Conservation (phyloP, 306 rosid genomes). For the Ormosia emarginata region DNA sequence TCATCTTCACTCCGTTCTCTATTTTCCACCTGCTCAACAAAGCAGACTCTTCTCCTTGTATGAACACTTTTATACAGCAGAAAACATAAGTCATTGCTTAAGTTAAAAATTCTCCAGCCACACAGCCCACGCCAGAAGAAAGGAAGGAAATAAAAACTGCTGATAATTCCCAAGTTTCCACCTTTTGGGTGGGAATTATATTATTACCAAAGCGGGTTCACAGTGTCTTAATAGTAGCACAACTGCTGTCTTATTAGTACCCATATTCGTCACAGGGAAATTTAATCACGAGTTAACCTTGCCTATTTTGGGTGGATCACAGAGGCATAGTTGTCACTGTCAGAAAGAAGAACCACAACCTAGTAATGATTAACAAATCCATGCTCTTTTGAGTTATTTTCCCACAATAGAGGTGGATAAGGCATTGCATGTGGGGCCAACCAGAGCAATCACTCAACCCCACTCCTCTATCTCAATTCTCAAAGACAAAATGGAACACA, state of each 20-base stretch:
- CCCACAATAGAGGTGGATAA: background rate
- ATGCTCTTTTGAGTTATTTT: background rate
- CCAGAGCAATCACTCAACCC: background rate
- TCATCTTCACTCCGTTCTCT: background rate
- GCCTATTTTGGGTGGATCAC: background rate
- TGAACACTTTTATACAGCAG: background rate
- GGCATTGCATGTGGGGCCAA: constrained; percentile 11
- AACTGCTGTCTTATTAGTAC: background rate
- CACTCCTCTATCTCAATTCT: constrained; percentile 3
- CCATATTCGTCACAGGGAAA: background rate
- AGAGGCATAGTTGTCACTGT: background rate
- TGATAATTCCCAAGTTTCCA: background rate
- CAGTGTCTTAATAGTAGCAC: background rate
- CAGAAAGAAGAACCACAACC: background rate
- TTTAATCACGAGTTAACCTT: background rate
- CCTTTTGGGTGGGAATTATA: background rate
- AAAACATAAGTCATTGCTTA: background rate
- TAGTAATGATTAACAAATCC: background rate
- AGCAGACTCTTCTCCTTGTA: background rate
- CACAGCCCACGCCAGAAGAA: constrained; percentile 1
- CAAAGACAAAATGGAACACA: background rate
- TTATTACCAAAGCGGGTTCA: background rate
- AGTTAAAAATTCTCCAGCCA: background rate
- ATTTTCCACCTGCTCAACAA: constrained; percentile 12
- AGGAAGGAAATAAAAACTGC: background rate